These are phyloP conservation scores for Tephrocybe rancida DNA, from an alignment of 768 basidiomycete genomes.

Conservation along the genomic window DNA sequence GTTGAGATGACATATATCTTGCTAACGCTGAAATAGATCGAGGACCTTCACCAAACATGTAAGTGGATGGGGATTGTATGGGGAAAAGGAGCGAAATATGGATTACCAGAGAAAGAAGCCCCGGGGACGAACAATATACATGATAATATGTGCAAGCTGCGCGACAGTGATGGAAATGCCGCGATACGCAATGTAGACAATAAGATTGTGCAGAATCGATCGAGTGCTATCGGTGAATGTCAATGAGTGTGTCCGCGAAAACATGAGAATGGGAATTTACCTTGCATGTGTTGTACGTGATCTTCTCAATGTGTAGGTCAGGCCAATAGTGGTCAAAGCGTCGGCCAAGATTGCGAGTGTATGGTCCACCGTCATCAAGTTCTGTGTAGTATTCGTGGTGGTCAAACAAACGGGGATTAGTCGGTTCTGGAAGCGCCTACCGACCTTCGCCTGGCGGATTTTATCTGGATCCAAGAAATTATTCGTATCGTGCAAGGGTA, in stretches of 20 bases:
- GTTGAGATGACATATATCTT: slow-evolving; percentile 14
- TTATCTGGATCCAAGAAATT: background rate
- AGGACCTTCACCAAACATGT: background rate
- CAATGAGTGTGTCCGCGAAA: background rate
- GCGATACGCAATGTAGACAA: slow-evolving; percentile 9
- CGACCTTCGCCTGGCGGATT: background rate
- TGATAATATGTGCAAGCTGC: slow-evolving; percentile 14
- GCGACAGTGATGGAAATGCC: slow-evolving; percentile 7
- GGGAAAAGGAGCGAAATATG: too few species aligned
- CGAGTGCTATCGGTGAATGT: background rate
- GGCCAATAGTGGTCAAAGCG: slow-evolving; percentile 8
- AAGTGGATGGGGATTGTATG: background rate
- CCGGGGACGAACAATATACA: slow-evolving; percentile 6
- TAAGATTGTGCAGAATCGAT: slow-evolving; percentile 9
- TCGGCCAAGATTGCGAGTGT: slow-evolving; percentile 3
- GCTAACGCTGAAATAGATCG: slow-evolving; percentile 6
- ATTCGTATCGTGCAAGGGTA: too few species aligned
- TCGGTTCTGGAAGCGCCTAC: background rate
- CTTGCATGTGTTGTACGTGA: background rate
- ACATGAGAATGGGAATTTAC: background rate
- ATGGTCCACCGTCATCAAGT: slow-evolving; percentile 4
- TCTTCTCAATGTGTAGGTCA: background rate
- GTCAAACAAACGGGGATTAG: background rate
- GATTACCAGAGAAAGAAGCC: slow-evolving; percentile 8
- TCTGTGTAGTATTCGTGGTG: background rate